A percentile compares a stretch with the other conserved stretches of the same genome.
Evolutionary conservation across 2,329 filamentous ascomycete genomes (phyloP).

Genomic region (Aspergillus eucalypticola): DNA sequence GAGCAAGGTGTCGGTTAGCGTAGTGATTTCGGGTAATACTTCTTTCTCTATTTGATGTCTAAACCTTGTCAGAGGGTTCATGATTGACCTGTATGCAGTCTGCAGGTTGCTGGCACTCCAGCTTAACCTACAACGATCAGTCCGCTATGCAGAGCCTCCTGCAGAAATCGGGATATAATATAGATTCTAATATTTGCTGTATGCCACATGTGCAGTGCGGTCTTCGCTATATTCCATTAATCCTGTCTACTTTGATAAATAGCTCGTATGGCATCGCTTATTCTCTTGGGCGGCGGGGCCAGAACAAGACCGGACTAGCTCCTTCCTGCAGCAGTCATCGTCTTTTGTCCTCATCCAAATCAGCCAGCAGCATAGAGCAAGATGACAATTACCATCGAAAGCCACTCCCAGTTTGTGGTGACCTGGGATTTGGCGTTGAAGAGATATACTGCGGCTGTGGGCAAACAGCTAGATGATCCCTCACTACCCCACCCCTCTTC

Average conservation of each 20-base stretch:
- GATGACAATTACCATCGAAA: neutral
- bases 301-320: neutral
- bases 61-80: neutral
- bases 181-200: too few relatives aligned
- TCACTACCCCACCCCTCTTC: neutral
- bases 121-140: too few relatives aligned
- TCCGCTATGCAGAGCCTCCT: too few relatives aligned
- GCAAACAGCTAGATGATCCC: neutral
- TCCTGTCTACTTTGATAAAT: neutral
- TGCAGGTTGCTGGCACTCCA: neutral
- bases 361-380: neutral
- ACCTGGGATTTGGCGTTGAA: neutral
- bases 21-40: neutral
- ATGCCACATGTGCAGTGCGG: too few relatives aligned
- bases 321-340: neutral
- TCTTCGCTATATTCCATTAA: neutral
- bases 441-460: neutral
- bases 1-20: neutral
- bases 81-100: neutral
- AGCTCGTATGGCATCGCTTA: neutral
- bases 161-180: too few relatives aligned
- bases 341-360: neutral
- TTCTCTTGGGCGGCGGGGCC: neutral
- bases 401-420: neutral
- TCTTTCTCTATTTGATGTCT: neutral